phyloP scores from a whole-genome alignment of 164 flowering plant species.

The Stephania japonica region DNA sequence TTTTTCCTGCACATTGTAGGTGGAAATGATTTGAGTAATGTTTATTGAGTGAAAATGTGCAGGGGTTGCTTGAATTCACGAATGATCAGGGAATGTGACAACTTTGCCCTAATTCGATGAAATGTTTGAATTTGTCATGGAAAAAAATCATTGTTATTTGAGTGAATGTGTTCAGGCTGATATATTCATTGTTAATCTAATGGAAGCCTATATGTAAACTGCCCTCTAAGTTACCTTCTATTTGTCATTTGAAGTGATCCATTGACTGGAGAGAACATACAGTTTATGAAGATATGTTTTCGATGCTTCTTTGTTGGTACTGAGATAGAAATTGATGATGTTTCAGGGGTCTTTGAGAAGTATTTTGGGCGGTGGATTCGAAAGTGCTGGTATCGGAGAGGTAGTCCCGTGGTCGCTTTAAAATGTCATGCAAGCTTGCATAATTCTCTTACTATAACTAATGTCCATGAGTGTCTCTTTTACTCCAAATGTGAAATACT shows the following conservation, averaged over 20 bases:
- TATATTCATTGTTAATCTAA: too few relatives aligned
- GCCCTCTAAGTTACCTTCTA: not conserved
- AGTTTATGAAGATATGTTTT: not conserved
- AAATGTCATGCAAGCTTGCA: not conserved
- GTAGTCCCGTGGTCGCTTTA: not conserved
- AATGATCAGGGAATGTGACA: too few relatives aligned
- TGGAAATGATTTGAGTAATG: too few relatives aligned
- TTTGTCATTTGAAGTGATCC: not conserved
- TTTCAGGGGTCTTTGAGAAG: constrained; percentile 4
- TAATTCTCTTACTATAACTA: not conserved
- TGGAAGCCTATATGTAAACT: too few relatives aligned
- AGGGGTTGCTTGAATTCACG: too few relatives aligned
- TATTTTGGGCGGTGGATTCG: not conserved
- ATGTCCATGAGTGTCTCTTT: not conserved
- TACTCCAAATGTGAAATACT: not conserved
- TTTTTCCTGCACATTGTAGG: too few relatives aligned
- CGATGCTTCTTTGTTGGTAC: not conserved
- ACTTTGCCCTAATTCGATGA: too few relatives aligned
- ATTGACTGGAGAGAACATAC: not conserved
- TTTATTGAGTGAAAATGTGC: too few relatives aligned
- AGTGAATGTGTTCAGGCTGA: too few relatives aligned
- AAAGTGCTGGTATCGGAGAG: not conserved
- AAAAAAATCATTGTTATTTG: too few relatives aligned
- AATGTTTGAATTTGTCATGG: too few relatives aligned
- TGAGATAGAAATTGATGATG: not conserved